Evolutionary conservation across 345 rosid genomes (phyloP).

Genomic region (Lepidium africanum): DNA sequence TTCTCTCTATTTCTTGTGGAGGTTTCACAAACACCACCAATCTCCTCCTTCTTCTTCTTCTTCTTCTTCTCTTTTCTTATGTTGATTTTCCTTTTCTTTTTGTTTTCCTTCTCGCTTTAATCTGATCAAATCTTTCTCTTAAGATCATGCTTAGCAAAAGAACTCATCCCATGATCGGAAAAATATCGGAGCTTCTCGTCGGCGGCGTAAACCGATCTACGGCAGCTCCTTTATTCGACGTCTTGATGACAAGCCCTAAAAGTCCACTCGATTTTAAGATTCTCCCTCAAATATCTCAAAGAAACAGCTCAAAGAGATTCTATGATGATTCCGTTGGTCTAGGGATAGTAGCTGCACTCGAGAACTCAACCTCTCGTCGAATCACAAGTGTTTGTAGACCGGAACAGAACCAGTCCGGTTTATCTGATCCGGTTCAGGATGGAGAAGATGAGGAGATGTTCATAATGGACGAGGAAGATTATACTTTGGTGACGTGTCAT

Average conservation of each 20-base stretch:
- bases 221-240: slow-evolving; percentile 28
- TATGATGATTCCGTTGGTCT: slow-evolving; percentile 63
- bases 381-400: slow-evolving; percentile 18
- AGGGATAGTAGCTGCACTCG: slow-evolving; percentile 74
- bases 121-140: not conserved
- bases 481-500: slow-evolving; percentile 53
- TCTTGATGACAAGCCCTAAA: slow-evolving; percentile 47
- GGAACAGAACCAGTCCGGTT: slow-evolving; percentile 14
- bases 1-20: slow-evolving; percentile 23
- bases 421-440: slow-evolving; percentile 35
- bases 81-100: not conserved
- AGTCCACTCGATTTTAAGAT: slow-evolving; percentile 59
- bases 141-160: slow-evolving; percentile 51
- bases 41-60: not conserved
- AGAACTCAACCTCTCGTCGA: slow-evolving; percentile 34
- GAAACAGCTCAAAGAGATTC: slow-evolving; percentile 42
- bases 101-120: not conserved
- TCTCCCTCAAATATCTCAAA: slow-evolving; percentile 42
- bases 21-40: slow-evolving; percentile 24
- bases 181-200: slow-evolving; percentile 54
- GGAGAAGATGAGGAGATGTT: slow-evolving; percentile 40
- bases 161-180: slow-evolving; percentile 66
- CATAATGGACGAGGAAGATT: slow-evolving; percentile 50
- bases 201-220: slow-evolving; percentile 44
- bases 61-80: slow-evolving; percentile 8